These are phyloP conservation scores for Podospora anserina DNA, from an alignment of 495 filamentous ascomycete genomes.

Conservation along the genomic window DNA sequence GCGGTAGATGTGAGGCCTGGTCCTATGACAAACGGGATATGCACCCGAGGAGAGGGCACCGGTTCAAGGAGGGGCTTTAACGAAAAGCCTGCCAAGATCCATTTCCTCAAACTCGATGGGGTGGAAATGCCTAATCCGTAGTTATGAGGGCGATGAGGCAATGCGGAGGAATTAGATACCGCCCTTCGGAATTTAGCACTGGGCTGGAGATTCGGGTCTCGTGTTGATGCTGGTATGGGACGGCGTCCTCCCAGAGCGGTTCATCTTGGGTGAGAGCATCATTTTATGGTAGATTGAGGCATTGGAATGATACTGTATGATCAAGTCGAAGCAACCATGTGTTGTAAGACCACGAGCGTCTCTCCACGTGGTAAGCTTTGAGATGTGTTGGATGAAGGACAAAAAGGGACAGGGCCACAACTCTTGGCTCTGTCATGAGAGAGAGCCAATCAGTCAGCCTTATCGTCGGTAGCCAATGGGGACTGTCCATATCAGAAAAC, in stretches of 20 bases:
- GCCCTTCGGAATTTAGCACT: neutral
- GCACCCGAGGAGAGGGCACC: neutral
- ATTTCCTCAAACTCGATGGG: neutral
- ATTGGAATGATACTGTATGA: neutral
- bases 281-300: neutral
- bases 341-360: neutral
- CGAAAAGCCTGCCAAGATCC: neutral
- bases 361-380: neutral
- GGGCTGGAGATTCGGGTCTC: neutral
- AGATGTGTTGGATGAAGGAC: neutral
- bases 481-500: neutral
- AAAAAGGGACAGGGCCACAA: neutral
- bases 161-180: neutral
- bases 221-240: neutral
- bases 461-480: neutral
- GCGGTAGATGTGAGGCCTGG: neutral
- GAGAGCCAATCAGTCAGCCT: neutral
- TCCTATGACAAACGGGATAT: neutral
- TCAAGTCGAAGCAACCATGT: neutral
- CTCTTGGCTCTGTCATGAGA: neutral
- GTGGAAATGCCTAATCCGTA: neutral
- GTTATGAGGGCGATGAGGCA: neutral
- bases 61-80: neutral
- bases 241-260: neutral
- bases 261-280: neutral